These are phyloP conservation scores for Nowakowskiella sp. DNA, from an alignment of 192 early-diverging fungal species.

Conservation along the genomic window DNA sequence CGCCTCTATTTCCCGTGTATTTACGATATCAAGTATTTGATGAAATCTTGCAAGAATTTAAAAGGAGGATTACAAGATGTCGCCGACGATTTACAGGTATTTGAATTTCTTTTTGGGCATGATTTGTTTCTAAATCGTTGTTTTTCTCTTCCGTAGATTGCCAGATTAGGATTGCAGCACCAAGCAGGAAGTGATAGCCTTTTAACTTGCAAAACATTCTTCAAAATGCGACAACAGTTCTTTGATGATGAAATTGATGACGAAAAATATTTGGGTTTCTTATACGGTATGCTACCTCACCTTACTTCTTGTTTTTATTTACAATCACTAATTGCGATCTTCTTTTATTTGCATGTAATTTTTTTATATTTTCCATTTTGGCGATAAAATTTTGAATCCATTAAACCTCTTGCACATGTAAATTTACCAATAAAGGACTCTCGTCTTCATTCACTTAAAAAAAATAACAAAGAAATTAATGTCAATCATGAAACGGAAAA, in stretches of 20 bases:
- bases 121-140: neutral
- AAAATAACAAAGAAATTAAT: too few species aligned
- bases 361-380: too few species aligned
- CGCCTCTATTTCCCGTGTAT: slow-evolving; percentile 93
- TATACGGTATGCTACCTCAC: slow-evolving; percentile 31
- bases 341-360: slow-evolving; percentile 2
- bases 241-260: slow-evolving; percentile 97
- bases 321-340: slow-evolving; percentile 2
- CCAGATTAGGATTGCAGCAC: slow-evolving; percentile 93
- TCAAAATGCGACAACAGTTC: slow-evolving; percentile 93
- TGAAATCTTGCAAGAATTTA: slow-evolving; percentile 91
- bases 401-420: too few species aligned
- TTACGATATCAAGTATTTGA: slow-evolving; percentile 98
- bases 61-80: slow-evolving; percentile 98
- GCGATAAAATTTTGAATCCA: too few species aligned
- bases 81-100: slow-evolving; percentile 88
- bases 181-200: slow-evolving; percentile 97
- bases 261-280: slow-evolving; percentile 69
- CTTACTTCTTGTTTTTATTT: slow-evolving; percentile 4
- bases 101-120: neutral
- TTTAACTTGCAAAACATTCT: slow-evolving; percentile 94
- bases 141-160: slow-evolving; percentile 41
- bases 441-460: slow-evolving; percentile 7
- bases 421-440: neutral
- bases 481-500: too few species aligned